Evolutionary conservation across 1,139 yeast genomes (phyloP).

Genomic region (Lodderomyces oxycetoniae): DNA sequence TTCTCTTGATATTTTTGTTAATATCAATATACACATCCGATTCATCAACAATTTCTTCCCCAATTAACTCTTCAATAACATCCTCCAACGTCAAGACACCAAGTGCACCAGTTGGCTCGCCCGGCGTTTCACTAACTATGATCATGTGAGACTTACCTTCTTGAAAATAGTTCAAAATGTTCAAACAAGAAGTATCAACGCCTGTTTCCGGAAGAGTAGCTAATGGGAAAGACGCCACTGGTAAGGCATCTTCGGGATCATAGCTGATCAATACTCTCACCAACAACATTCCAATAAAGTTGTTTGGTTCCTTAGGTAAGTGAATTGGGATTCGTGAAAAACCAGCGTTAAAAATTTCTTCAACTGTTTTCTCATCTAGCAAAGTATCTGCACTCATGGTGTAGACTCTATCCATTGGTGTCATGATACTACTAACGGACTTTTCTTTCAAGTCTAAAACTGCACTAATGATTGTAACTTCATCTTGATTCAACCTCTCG

Average conservation of each 20-base stretch:
- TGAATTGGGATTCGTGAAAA: conserved; percentile 96
- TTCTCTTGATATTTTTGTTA: conserved; percentile 77
- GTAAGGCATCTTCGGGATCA: conserved; percentile 94
- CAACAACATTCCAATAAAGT: conserved; percentile 91
- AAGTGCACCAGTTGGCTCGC: conserved; percentile 78
- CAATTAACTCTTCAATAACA: conserved; percentile 94
- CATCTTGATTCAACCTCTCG: conserved; percentile 88
- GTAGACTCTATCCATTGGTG: conserved; percentile 87
- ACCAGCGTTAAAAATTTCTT: conserved; percentile 89
- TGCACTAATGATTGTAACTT: conserved; percentile 91
- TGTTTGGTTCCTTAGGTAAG: conserved; percentile 81
- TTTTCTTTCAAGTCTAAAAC: conserved; percentile 93
- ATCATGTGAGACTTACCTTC: conserved; percentile 99
- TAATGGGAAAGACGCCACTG: conserved; percentile 88
- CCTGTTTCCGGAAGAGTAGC: conserved; percentile 96
- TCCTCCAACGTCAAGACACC: conserved; percentile 95
- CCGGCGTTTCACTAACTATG: conserved; percentile 82
- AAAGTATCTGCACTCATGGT: conserved; percentile 83
- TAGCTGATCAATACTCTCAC: conserved; percentile 90
- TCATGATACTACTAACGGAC: conserved; percentile 82
- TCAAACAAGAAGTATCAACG: conserved; percentile 86
- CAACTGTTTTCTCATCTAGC: conserved; percentile 80
- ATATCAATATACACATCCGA: conserved; percentile 93
- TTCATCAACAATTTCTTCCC: conserved; percentile 96
- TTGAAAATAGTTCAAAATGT: conserved; percentile 91